Base-by-base conservation (phyloP, 257 asterid genomes). In the Solanum chmielewskii region DNA sequence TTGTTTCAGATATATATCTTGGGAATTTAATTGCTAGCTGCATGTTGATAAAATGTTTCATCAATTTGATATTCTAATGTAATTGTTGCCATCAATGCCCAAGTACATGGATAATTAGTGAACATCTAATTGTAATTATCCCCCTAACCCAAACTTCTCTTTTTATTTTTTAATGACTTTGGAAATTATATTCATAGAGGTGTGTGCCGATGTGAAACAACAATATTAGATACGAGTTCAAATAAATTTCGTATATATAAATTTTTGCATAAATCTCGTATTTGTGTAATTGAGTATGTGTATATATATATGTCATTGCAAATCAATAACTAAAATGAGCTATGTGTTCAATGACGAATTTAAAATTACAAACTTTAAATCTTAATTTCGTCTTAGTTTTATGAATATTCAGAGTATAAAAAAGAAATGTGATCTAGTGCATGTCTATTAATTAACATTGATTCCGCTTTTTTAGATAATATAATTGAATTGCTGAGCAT, bases 41-140 rank as follows among this genome's bases (percentile, higher is more conserved):
- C 42, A 78, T 25, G 66, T 78, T 78, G 66, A 16, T 45, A 11
- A 27, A 47, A 45, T 80, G 84, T 77, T 70, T 77, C 62, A 47
- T 80, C 6, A 47, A 23, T 80, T 80, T 80, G 84, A 80, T 80
- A 20, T 16, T 80, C 84, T 80, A 29, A 47, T 80, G 27, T 11
- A 47, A 20, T 80, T 80, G 68, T 18, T 47, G 68, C 44, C 44
- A 80, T 47, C 85, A 80, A 80, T 47, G 16, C 39, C 44, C 25
- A 47, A 47, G 68, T 47, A 80, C 68, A 47, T 80, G 44, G 64
- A 15, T 29, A 9, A 27, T 80, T 80, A 27, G 68, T 47, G 18
- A 80, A 47, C 44, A 80, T 80, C 42, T 47, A 80, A 49, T 80
- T 16, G 68, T 29, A 42, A 23, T 66, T 25, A 45, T 5, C 66